Conservation (phyloP, 73 alveolate genomes). For the Blepharisma stoltei region DNA sequence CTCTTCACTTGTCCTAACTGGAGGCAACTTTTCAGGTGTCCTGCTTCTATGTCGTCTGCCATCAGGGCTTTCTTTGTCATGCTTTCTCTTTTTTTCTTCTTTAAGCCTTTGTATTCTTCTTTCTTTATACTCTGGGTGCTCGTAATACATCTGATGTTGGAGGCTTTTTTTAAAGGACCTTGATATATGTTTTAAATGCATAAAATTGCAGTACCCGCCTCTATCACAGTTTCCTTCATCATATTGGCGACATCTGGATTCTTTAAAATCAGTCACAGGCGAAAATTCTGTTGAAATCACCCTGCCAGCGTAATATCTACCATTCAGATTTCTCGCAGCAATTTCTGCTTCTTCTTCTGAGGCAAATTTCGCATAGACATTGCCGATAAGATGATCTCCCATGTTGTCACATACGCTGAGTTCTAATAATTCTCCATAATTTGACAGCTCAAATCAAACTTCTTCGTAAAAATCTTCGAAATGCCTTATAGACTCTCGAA, state of each 20-base stretch:
- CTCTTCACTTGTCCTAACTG: background rate
- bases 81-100: slow-evolving; percentile 37
- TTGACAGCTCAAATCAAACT: slow-evolving; percentile 86
- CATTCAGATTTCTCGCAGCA: slow-evolving; percentile 88
- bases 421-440: slow-evolving; percentile 98
- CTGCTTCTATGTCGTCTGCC: background rate
- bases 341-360: slow-evolving; percentile 95
- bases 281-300: slow-evolving; percentile 82
- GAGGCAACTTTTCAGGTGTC: no score
- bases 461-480: slow-evolving; percentile 98
- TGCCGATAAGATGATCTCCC: slow-evolving; percentile 99
- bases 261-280: slow-evolving; percentile 98
- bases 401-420: slow-evolving; percentile 98
- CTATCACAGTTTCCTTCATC: slow-evolving; percentile 98
- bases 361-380: slow-evolving; percentile 94
- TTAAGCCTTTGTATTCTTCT: slow-evolving; percentile 45
- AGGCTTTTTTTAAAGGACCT: slow-evolving; percentile 79
- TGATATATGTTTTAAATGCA: slow-evolving; percentile 97
- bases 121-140: slow-evolving; percentile 95
- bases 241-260: slow-evolving; percentile 97
- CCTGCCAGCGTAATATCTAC: slow-evolving; percentile 92
- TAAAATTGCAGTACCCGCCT: slow-evolving; percentile 99
- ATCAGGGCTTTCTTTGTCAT: background rate
- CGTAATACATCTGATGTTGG: slow-evolving; percentile 95
- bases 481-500: slow-evolving; percentile 84